Base-by-base conservation (phyloP, 2,329 filamentous ascomycete species). In the Diaporthe helianthi region DNA sequence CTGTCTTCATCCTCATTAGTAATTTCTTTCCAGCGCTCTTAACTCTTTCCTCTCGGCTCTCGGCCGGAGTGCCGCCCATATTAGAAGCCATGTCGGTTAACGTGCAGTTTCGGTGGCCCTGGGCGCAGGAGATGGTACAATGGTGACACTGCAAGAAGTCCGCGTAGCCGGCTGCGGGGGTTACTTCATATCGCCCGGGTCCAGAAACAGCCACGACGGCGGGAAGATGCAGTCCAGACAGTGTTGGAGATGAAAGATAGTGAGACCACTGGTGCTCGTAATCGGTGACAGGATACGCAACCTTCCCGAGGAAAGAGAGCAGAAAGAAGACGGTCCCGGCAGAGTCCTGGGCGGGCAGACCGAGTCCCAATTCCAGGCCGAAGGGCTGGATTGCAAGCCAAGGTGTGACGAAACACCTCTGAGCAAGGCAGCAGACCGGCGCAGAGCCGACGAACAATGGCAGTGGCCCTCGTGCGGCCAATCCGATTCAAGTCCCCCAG, bases 1-100 rank as follows among this genome's bases (percentile, higher is more conserved):
- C 83, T 3, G 83, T 84, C 80, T 83, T 87, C 75, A 85, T 80
- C 44, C 83, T 80, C 44, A 81, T 82, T 38, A 87, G 71, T 24
- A 87, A 78, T 31, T 65, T 71, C 74, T 80, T 85, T 67, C 81
- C 82, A 33, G 87, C 73, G 15, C 82, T 81, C 76, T 80, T 85
- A 78, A 82, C 85, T 73, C 83, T 81, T 74, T 78, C 80, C 65
- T 82, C 81, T 74, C 67, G 63, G 53, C 77, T 74, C 69, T 73
- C 75, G 65, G 76, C 79, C 47, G 79, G 77, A 73, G 79, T 79
- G 60, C 75, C 76, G 70, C 79, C 82, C 67, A 80, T 78, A 53
- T 79, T 76, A 15, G 83, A 82, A 71, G 82, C 84, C 83, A 84
- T 85, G 69, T 46, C 77, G 61, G 55, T 67, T 44, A 13, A 49